Conservation (phyloP, 768 basidiomycete genomes). For the Suillus subluteus region DNA sequence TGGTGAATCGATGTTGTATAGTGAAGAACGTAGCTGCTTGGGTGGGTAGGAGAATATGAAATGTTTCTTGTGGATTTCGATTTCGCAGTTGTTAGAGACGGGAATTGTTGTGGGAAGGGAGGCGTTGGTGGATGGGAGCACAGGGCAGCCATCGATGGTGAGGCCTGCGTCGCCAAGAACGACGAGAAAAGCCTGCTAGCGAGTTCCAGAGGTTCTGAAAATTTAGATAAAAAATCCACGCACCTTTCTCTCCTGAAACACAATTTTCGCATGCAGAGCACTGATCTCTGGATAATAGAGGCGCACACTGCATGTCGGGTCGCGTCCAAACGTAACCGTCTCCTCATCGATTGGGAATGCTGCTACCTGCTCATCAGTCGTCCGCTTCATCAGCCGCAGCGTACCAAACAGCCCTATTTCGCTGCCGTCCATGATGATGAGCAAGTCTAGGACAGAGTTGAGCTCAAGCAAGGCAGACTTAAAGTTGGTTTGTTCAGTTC, state of each 20-base stretch:
- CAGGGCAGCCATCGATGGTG: slow-evolving; percentile 62
- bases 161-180: slow-evolving; percentile 63
- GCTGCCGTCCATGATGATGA: slow-evolving; percentile 40
- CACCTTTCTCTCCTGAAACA: slow-evolving; percentile 66
- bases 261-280: slow-evolving; percentile 65
- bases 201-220: background rate
- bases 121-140: slow-evolving; percentile 49
- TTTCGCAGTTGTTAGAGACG: slow-evolving; percentile 63
- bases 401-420: slow-evolving; percentile 72
- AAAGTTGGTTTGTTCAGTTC: slow-evolving; percentile 4
- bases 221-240: slow-evolving; percentile 16
- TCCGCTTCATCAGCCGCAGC: slow-evolving; percentile 62
- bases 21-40: slow-evolving; percentile 61
- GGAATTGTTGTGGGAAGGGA: slow-evolving; percentile 56
- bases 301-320: slow-evolving; percentile 63
- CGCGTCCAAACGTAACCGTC: slow-evolving; percentile 69
- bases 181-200: slow-evolving; percentile 62
- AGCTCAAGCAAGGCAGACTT: no score
- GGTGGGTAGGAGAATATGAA: slow-evolving; percentile 80
- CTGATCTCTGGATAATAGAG: slow-evolving; percentile 70
- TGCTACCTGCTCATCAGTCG: slow-evolving; percentile 52
- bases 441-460: background rate
- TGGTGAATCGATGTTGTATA: slow-evolving; percentile 55
- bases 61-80: slow-evolving; percentile 69
- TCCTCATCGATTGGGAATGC: slow-evolving; percentile 75